Evolutionary conservation across 2,329 filamentous ascomycete species (phyloP).

Genomic region (Fusarium sp.): DNA sequence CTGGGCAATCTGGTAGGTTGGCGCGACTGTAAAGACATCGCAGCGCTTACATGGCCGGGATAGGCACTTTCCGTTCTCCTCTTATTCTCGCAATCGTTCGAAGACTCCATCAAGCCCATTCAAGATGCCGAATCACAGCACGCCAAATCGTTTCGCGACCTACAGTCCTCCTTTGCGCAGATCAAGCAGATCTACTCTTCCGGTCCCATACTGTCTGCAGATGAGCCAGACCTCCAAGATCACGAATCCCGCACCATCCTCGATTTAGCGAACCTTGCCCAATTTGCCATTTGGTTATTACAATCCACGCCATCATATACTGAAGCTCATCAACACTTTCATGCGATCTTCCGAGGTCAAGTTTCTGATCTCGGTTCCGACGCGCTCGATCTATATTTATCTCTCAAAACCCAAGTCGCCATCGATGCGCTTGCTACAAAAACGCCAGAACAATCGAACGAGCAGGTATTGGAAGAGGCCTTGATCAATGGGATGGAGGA

Average conservation of each 20-base stretch:
- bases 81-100: conserved; percentile 57
- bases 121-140: conserved; percentile 55
- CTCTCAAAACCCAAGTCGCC: conserved; percentile 65
- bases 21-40: conserved; percentile 22
- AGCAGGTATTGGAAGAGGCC: conserved; percentile 69
- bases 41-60: conserved; percentile 34
- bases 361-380: conserved; percentile 62
- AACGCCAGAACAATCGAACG: conserved; percentile 64
- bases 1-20: conserved; percentile 60
- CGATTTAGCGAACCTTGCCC: conserved; percentile 65
- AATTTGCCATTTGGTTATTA: conserved; percentile 60
- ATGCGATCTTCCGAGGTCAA: conserved; percentile 61
- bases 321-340: conserved; percentile 63
- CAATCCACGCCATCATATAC: conserved; percentile 58
- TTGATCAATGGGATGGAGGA: conserved; percentile 71
- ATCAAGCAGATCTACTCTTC: conserved; percentile 55
- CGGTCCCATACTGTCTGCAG: conserved; percentile 53
- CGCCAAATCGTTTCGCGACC: conserved; percentile 51
- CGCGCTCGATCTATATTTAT: conserved; percentile 61
- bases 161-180: conserved; percentile 54
- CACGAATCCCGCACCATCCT: conserved; percentile 56
- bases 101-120: conserved; percentile 55
- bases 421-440: conserved; percentile 68
- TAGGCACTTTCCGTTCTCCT: conserved; percentile 59
- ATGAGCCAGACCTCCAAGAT: conserved; percentile 55